Evolutionary conservation across 2,329 filamentous ascomycete genomes (phyloP), one percentile per base, ranked within the genome.

Genomic region (Zymoseptoria tritici): DNA sequence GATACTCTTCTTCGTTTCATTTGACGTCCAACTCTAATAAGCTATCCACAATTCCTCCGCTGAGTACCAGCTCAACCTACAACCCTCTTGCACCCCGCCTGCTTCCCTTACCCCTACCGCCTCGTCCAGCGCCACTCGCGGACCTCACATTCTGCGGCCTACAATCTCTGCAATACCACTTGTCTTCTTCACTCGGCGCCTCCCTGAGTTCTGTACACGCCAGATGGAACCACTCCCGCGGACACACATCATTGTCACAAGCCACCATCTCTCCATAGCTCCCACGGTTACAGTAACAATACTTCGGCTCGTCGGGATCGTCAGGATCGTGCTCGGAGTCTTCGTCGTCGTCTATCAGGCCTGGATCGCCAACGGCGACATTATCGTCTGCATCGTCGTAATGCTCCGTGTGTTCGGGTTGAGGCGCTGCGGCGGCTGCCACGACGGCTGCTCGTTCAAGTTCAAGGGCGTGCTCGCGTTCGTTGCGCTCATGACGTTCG

Each of bases 191-290:
- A 54, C 78, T 77, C 0, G 85, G 85, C 65, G 84, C 81, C 66
- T 81, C 80, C 51, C 80, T 83, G 67, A 87, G 74, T 20, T 83
- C 82, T 56, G 86, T 83, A 66, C 85, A 87, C 49, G 80, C 82
- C 71, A 85, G 79, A 76, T 87, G 85, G 72, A 87, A 87, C 85
- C 85, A 87, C 70, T 87, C 84, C 63, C 83, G 81, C 11, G 81
- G 79, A 73, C 85, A 87, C 59, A 79, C 76, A 46, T 85, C 82
- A 69, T 87, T 86, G 71, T 87, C 85, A 68, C 85, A 87, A 11
- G 83, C 85, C 49, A 87, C 82, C 85, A 87, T 87, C 68, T 85
- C 83, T 19, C 85, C 85, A 68, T 85, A 86, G 63, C 80, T 83
- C 46, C 86, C 84, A 63, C 83, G 82, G 55, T 84, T 83, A 68